Percentiles rank a stretch among this genome's conserved stretches.
These are phyloP conservation scores for Rhizopus sp. DNA, from an alignment of 371 early-diverging fungal genomes.

Conservation along the genomic window DNA sequence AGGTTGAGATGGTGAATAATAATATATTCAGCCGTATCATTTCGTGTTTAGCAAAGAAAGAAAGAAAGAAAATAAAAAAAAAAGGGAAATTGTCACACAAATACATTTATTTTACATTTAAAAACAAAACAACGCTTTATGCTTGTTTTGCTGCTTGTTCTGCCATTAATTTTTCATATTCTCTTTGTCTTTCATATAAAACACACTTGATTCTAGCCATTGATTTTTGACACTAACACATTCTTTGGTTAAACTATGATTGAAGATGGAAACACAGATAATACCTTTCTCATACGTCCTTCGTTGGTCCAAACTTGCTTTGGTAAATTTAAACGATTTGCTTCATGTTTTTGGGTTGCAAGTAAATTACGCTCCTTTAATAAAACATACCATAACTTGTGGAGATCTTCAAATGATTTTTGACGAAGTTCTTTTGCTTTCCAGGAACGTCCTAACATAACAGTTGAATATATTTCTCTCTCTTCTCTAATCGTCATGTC, in stretches of 20 bases:
- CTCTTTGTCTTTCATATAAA: slow-evolving; percentile 83
- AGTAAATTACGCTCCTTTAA: slow-evolving; percentile 94
- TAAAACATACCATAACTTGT: slow-evolving; percentile 94
- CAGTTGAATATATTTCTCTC: slow-evolving; percentile 6
- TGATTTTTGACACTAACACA: slow-evolving; percentile 77
- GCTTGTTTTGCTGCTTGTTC: slow-evolving; percentile 1
- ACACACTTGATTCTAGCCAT: slow-evolving; percentile 95
- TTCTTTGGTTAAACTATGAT: too few species aligned
- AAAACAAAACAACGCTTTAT: too few species aligned
- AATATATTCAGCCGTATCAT: too few species aligned
- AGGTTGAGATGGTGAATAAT: too few species aligned
- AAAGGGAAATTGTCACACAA: too few species aligned
- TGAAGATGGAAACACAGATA: too few species aligned
- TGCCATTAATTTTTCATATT: slow-evolving; percentile 60
- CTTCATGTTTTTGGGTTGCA: slow-evolving; percentile 86
- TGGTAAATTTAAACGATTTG: slow-evolving; percentile 67
- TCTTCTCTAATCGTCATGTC: not conserved
- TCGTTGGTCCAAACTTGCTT: slow-evolving; percentile 70
- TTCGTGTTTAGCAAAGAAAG: too few species aligned
- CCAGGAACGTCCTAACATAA: slow-evolving; percentile 85
- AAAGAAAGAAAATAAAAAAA: too few species aligned
- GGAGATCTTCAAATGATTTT: slow-evolving; percentile 96
- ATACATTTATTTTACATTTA: too few species aligned
- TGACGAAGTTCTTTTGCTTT: slow-evolving; percentile 83
- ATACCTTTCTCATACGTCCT: slow-evolving; percentile 76